Evolutionary conservation across 768 basidiomycete genomes (phyloP).

Genomic region (Mycena vulgaris): DNA sequence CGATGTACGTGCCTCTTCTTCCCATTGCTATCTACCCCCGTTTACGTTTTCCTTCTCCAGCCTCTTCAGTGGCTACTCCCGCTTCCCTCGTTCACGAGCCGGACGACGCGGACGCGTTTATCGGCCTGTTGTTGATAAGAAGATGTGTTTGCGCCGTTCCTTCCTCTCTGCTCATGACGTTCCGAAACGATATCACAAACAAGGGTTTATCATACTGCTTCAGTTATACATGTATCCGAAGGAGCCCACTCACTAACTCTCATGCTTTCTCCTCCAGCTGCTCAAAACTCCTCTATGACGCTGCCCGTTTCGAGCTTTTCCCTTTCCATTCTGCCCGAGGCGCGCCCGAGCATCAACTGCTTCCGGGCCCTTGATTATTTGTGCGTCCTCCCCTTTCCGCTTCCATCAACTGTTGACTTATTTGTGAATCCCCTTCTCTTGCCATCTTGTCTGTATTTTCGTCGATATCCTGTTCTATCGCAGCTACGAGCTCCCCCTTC

Average conservation of each 20-base stretch:
- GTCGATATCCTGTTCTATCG: too few relatives aligned
- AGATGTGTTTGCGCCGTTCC: too few relatives aligned
- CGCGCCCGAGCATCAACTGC: conserved; percentile 89
- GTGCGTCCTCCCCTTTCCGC: too few relatives aligned
- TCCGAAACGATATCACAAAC: background rate
- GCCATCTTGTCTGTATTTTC: too few relatives aligned
- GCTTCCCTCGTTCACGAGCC: conserved; percentile 78
- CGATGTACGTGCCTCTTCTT: conserved; percentile 62
- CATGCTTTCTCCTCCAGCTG: conserved; percentile 78
- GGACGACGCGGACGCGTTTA: conserved; percentile 65
- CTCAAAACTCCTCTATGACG: conserved; percentile 76
- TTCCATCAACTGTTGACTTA: too few relatives aligned
- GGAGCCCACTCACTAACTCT: too few relatives aligned
- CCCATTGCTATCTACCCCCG: too few relatives aligned
- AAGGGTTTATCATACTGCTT: too few relatives aligned
- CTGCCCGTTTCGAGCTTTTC: conserved; percentile 82
- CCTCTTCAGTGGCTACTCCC: conserved; percentile 67
- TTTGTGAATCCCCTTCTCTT: too few relatives aligned
- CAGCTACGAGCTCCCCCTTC: too few relatives aligned
- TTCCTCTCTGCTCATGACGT: too few relatives aligned
- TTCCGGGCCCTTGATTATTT: conserved; percentile 97
- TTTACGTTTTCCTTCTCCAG: conserved; percentile 67
- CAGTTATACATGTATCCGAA: too few relatives aligned
- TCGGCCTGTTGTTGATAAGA: conserved; percentile 78
- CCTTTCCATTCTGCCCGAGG: conserved; percentile 91